Evolutionary conservation across 2,329 filamentous ascomycete genomes (phyloP).

Genomic region (Beauveria brongniartii): DNA sequence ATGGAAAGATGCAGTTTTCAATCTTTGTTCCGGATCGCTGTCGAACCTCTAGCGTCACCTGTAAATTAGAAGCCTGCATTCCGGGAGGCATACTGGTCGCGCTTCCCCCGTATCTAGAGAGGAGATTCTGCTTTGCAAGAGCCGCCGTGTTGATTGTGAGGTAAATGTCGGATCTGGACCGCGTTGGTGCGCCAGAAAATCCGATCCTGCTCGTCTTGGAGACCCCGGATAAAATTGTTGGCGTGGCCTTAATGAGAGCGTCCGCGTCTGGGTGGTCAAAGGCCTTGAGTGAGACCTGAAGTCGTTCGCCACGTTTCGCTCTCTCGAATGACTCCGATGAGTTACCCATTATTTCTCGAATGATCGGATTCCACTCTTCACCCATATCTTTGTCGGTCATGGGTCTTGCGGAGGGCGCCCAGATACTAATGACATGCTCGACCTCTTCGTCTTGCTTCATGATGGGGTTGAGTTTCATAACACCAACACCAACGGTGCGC

Average conservation of each 20-base stretch:
- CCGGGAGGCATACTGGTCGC: slow-evolving; percentile 60
- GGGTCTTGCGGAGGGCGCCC: slow-evolving; percentile 54
- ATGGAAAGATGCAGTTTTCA: slow-evolving; percentile 78
- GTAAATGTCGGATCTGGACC: slow-evolving; percentile 89
- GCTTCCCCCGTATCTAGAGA: slow-evolving; percentile 63
- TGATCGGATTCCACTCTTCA: slow-evolving; percentile 64
- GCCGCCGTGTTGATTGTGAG: slow-evolving; percentile 72
- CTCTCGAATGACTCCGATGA: slow-evolving; percentile 66
- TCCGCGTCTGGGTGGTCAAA: slow-evolving; percentile 76
- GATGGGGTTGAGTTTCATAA: slow-evolving; percentile 66
- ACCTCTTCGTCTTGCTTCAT: slow-evolving; percentile 64
- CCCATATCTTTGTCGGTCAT: slow-evolving; percentile 45
- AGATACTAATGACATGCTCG: slow-evolving; percentile 71
- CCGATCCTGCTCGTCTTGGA: slow-evolving; percentile 80
- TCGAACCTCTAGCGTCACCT: slow-evolving; percentile 83
- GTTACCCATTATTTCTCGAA: slow-evolving; percentile 66
- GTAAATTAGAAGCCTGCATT: slow-evolving; percentile 64
- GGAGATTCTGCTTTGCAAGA: slow-evolving; percentile 65
- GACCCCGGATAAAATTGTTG: slow-evolving; percentile 77
- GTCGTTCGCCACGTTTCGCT: slow-evolving; percentile 62
- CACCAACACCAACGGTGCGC: slow-evolving; percentile 67
- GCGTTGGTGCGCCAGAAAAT: slow-evolving; percentile 85
- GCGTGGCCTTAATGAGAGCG: slow-evolving; percentile 72
- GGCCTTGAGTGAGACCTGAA: slow-evolving; percentile 71
- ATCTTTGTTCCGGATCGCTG: slow-evolving; percentile 71